Percentiles rank a stretch among this genome's conserved stretches.
These are phyloP conservation scores for Cymodocea nodosa DNA, from an alignment of 116 monocot genomes.

Conservation along the genomic window DNA sequence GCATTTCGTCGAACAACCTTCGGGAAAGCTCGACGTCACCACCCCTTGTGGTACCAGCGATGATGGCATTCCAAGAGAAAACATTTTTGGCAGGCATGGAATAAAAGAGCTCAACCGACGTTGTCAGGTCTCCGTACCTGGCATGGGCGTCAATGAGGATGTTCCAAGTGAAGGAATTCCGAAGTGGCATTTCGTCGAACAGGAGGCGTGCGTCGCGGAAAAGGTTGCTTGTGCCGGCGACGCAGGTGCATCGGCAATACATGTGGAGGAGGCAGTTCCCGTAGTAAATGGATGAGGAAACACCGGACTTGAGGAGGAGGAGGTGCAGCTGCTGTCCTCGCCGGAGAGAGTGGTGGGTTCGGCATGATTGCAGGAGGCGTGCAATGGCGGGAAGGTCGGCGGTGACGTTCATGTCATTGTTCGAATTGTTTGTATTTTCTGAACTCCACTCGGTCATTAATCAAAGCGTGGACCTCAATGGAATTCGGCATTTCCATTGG, in stretches of 20 bases:
- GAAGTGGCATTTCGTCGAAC: slow-evolving; percentile 50
- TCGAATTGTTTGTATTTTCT: too few relatives aligned
- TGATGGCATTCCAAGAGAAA: slow-evolving; percentile 41
- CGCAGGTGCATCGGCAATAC: slow-evolving; percentile 21
- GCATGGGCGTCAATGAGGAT: slow-evolving; percentile 34
- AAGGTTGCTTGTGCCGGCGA: background rate
- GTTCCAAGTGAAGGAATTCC: slow-evolving; percentile 66
- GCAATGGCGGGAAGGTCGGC: background rate
- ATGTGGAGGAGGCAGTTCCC: slow-evolving; percentile 57
- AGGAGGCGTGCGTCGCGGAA: slow-evolving; percentile 21
- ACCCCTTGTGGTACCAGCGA: slow-evolving; percentile 21
- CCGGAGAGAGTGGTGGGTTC: slow-evolving; percentile 7
- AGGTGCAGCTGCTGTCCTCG: slow-evolving; percentile 41
- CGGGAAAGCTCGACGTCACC: slow-evolving; percentile 30
- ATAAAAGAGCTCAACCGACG: slow-evolving; percentile 22
- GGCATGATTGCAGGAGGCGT: slow-evolving; percentile 37
- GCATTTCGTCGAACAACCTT: slow-evolving; percentile 58
- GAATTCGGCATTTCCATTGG: too few relatives aligned
- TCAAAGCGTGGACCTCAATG: too few relatives aligned
- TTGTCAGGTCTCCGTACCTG: slow-evolving; percentile 7
- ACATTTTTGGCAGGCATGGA: slow-evolving; percentile 35
- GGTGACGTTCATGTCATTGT: background rate
- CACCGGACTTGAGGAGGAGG: slow-evolving; percentile 55
- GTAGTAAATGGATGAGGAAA: slow-evolving; percentile 23
- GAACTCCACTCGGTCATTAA: too few relatives aligned